These are phyloP conservation scores for Fraxinus pennsylvanica DNA, from an alignment of 257 asterid genomes.

Conservation along the genomic window DNA sequence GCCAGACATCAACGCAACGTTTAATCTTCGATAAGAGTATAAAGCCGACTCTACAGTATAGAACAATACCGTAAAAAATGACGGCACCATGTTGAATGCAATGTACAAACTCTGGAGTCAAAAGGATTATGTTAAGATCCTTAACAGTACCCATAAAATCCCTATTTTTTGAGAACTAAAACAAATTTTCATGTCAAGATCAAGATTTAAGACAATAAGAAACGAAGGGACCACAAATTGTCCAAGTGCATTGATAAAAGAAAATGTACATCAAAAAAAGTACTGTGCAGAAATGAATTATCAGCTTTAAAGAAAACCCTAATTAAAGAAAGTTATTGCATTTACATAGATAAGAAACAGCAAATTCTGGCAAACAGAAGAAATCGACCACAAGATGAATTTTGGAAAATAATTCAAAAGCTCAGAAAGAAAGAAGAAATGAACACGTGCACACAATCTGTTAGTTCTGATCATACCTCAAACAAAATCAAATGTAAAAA, in stretches of 20 bases:
- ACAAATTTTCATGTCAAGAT: not conserved
- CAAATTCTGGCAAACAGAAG: constrained; percentile 13
- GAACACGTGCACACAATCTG: constrained; percentile 25
- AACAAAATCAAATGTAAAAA: constrained; percentile 5
- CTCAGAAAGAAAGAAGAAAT: constrained; percentile 6
- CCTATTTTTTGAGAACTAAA: not conserved
- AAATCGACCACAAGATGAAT: constrained; percentile 3
- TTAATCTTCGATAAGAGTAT: too few species aligned
- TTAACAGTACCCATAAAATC: not conserved
- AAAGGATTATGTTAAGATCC: not conserved
- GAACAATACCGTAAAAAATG: not conserved
- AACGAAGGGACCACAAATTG: not conserved
- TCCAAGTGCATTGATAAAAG: not conserved
- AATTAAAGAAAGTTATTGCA: constrained; percentile 3
- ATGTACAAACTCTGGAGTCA: not conserved
- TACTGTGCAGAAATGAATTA: too few species aligned
- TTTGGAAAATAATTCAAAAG: not conserved
- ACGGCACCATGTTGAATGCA: not conserved
- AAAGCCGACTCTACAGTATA: not conserved
- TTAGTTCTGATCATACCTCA: constrained; percentile 23
- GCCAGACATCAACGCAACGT: constrained; percentile 14
- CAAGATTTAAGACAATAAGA: constrained; percentile 14
- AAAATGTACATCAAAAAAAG: too few species aligned
- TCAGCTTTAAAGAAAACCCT: not conserved
- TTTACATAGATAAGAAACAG: constrained; percentile 14